Conservation (phyloP, 805 yeast genomes). For the Wickerhamiella alocasiicola region DNA sequence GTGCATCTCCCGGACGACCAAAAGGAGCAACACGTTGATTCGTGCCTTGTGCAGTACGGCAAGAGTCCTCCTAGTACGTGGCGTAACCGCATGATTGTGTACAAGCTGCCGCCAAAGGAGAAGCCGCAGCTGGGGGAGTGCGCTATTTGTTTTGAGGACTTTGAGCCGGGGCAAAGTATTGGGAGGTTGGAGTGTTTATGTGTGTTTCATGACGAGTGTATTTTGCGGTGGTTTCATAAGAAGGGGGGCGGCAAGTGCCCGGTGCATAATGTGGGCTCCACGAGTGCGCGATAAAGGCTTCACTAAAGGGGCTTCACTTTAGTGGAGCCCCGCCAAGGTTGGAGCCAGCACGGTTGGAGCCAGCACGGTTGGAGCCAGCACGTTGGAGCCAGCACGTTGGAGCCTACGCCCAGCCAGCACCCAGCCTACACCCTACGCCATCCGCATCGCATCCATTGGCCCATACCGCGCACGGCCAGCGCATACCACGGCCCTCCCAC, state of each 20-base stretch:
- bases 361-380: background rate
- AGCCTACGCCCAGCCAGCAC: too few species aligned
- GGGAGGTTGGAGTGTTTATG: conserved; percentile 91
- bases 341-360: background rate
- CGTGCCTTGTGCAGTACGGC: conserved; percentile 49
- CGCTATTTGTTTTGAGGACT: conserved; percentile 85
- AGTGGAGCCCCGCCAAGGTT: background rate
- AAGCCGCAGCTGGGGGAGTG: conserved; percentile 51
- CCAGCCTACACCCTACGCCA: too few species aligned
- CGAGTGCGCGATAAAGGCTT: too few species aligned
- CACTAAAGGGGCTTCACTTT: too few species aligned
- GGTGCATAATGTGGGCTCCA: conserved; percentile 38
- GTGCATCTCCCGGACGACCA: conserved; percentile 24
- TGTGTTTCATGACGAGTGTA: conserved; percentile 84
- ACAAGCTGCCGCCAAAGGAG: conserved; percentile 32
- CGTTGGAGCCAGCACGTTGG: background rate
- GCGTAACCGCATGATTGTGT: conserved; percentile 79
- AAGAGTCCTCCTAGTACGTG: conserved; percentile 20
- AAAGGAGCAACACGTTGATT: conserved; percentile 56
- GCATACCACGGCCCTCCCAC: too few species aligned
- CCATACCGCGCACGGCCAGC: too few species aligned
- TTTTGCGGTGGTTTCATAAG: conserved; percentile 78
- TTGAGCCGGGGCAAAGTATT: conserved; percentile 73
- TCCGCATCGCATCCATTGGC: too few species aligned
- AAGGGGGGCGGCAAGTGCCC: conserved; percentile 84